Conservation (phyloP, 345 rosid species). For the sweet orange (Citrus sinensis) region DNA sequence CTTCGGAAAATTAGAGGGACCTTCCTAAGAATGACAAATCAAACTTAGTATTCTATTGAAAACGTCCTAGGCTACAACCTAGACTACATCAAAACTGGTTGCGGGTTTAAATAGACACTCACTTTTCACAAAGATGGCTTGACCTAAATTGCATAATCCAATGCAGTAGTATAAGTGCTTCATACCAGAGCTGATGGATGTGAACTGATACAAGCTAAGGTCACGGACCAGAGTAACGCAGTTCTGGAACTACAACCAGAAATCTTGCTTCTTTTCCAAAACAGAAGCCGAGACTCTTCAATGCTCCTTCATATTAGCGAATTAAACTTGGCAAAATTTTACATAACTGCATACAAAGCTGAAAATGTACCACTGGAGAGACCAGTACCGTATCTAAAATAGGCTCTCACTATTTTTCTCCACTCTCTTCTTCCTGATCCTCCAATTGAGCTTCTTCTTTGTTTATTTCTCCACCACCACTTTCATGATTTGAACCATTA, state of each 20-base stretch:
- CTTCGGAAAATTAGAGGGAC: not conserved
- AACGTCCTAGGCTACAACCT: conserved; percentile 4
- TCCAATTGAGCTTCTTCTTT: conserved; percentile 81
- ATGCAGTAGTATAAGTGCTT: not conserved
- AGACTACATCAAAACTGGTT: conserved; percentile 28
- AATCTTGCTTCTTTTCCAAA: conserved; percentile 3
- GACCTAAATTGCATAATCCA: conserved; percentile 2
- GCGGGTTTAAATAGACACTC: not conserved
- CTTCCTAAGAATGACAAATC: not conserved
- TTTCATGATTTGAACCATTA: conserved; percentile 48
- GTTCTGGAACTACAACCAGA: conserved; percentile 7
- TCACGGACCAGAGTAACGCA: not conserved
- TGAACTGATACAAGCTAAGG: not conserved
- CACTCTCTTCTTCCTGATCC: conserved; percentile 90
- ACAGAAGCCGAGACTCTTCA: conserved; percentile 3
- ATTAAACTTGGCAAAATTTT: conserved; percentile 2
- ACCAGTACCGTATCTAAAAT: not conserved
- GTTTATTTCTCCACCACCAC: conserved; percentile 55
- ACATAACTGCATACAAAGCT: conserved; percentile 3
- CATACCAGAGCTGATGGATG: conserved; percentile 11
- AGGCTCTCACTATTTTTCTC: conserved; percentile 33
- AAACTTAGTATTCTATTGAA: not conserved
- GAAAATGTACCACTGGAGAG: not conserved
- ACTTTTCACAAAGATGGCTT: not conserved
- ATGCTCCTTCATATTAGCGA: not conserved